phyloP scores from a whole-genome alignment of 140 eudicot species.

The Erigeron philadelphicus region DNA sequence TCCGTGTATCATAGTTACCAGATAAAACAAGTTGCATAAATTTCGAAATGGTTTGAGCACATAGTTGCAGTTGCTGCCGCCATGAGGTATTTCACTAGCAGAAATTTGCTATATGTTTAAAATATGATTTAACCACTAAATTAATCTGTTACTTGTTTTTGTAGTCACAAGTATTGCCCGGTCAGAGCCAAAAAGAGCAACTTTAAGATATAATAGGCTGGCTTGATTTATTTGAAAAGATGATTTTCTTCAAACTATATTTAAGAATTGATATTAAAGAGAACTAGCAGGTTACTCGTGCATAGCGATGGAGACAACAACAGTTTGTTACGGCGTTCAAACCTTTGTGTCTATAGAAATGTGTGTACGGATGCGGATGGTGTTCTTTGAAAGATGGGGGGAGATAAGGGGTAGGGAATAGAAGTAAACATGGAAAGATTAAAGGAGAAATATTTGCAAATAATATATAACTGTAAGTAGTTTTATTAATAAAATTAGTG shows the following conservation, averaged over 20 bases:
- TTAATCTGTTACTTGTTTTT: not conserved
- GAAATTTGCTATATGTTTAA: not conserved
- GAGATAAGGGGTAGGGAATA: no score
- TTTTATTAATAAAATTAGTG: no score
- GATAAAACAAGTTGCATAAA: not conserved
- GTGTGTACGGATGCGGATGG: no score
- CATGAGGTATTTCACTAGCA: not conserved
- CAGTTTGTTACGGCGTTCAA: no score
- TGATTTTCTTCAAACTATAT: not conserved
- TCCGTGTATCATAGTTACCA: not conserved
- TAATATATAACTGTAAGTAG: no score
- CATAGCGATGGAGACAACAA: no score
- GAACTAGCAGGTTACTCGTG: no score
- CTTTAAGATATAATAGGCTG: not conserved
- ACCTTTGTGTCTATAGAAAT: no score
- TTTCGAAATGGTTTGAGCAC: not conserved
- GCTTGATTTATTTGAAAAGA: not conserved
- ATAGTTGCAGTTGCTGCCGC: not conserved
- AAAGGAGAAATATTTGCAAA: no score
- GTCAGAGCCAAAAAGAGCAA: not conserved
- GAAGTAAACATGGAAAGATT: no score
- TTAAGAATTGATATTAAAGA: not conserved
- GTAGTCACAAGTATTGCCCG: not conserved
- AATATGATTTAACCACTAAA: not conserved
- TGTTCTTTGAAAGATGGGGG: no score